Evolutionary conservation across 768 basidiomycete genomes (phyloP).

Genomic region (Phaeotremella skinneri): DNA sequence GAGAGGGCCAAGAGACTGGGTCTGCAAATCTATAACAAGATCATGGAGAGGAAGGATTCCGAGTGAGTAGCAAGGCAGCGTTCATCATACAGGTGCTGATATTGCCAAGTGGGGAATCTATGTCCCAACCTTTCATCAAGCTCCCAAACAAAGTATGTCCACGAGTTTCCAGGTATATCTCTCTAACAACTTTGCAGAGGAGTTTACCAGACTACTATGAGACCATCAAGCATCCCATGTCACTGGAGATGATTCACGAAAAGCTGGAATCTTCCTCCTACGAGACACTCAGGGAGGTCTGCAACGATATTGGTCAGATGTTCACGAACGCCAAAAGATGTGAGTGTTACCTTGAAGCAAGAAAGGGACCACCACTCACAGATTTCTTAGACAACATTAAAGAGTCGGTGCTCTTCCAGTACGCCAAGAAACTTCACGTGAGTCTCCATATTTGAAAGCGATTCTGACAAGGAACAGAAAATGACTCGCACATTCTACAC

Average conservation of each 20-base stretch:
- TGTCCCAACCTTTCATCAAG: conserved; percentile 43
- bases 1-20: conserved; percentile 34
- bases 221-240: conserved; percentile 46
- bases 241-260: conserved; percentile 35
- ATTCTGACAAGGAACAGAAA: conserved; percentile 26
- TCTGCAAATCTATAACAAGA: conserved; percentile 32
- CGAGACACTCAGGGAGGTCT: conserved; percentile 39
- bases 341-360: conserved; percentile 17
- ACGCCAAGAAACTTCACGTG: conserved; percentile 48
- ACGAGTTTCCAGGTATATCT: neutral
- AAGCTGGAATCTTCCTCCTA: conserved; percentile 35
- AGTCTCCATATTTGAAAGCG: conserved; percentile 4
- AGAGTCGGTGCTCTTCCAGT: conserved; percentile 45
- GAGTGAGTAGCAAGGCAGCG: conserved; percentile 30
- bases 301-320: conserved; percentile 45
- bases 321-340: conserved; percentile 51
- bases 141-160: conserved; percentile 40
- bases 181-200: conserved; percentile 19
- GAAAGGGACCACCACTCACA: neutral
- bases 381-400: conserved; percentile 42
- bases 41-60: conserved; percentile 32
- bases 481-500: conserved; percentile 34
- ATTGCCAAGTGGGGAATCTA: conserved; percentile 24
- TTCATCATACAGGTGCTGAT: neutral
- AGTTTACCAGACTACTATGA: conserved; percentile 47